A percentile compares a stretch with the other conserved stretches of the same genome.
Conservation (phyloP, 2,329 filamentous ascomycete genomes). For the Fusarium sp. region DNA sequence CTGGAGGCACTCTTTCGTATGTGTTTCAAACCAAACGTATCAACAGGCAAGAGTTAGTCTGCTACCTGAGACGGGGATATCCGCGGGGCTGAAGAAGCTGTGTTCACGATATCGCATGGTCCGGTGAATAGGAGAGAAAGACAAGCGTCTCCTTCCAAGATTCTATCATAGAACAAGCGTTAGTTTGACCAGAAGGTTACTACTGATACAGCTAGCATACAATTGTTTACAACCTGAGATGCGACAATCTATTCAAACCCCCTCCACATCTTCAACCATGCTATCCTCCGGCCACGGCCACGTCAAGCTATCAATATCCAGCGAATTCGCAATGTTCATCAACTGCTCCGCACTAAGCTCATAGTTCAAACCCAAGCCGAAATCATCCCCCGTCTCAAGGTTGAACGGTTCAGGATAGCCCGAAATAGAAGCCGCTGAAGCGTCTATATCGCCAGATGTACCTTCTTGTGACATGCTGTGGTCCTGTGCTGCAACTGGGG, state of each 20-base stretch:
- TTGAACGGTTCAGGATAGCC: constrained; percentile 17
- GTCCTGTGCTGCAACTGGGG: background rate
- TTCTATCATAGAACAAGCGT: too few species aligned
- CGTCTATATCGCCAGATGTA: background rate
- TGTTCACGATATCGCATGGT: too few species aligned
- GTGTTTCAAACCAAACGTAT: too few species aligned
- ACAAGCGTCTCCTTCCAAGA: too few species aligned
- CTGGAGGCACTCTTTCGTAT: too few species aligned
- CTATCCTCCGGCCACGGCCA: constrained; percentile 39
- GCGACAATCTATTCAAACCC: background rate
- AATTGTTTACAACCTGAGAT: background rate
- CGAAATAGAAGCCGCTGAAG: background rate
- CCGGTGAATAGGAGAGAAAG: too few species aligned
- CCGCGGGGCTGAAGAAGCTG: too few species aligned
- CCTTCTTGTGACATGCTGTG: constrained; percentile 14
- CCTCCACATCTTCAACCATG: background rate
- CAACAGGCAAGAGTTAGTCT: too few species aligned
- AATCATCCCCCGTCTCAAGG: constrained; percentile 16
- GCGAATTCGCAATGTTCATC: constrained; percentile 37
- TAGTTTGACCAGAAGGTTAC: too few species aligned
- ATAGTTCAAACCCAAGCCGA: constrained; percentile 31
- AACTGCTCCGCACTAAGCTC: constrained; percentile 43
- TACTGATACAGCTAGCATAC: background rate
- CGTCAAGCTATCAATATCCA: constrained; percentile 41
- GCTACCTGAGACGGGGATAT: too few species aligned